Conservation (phyloP, 192 early-diverging fungal species). For the Gonapodya prolifera region DNA sequence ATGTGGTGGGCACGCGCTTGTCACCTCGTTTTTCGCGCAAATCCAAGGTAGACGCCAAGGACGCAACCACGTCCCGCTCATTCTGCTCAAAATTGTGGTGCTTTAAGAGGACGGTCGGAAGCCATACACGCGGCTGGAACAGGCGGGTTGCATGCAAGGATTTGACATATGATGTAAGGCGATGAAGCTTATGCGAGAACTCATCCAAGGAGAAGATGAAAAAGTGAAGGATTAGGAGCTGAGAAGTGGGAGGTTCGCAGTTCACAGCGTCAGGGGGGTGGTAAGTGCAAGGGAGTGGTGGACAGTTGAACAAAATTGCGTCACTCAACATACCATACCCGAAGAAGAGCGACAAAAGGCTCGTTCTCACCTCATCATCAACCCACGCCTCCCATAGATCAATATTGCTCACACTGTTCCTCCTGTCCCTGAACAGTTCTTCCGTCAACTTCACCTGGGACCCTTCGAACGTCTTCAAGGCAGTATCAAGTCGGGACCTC, state of each 20-base stretch:
- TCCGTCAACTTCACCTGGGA: background rate
- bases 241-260: too few species aligned
- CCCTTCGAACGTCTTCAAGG: background rate
- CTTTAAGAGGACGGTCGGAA: background rate
- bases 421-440: background rate
- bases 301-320: too few species aligned
- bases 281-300: too few species aligned
- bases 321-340: too few species aligned
- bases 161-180: background rate
- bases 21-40: background rate
- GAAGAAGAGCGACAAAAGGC: too few species aligned
- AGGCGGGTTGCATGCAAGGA: background rate
- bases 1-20: background rate
- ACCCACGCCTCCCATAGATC: too few species aligned
- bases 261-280: too few species aligned
- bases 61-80: background rate
- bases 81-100: background rate
- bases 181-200: background rate
- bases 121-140: background rate
- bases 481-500: background rate
- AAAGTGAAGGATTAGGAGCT: background rate
- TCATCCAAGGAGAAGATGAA: background rate
- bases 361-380: too few species aligned
- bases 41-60: background rate
- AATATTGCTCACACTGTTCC: too few species aligned